A percentile compares a stretch with the other conserved stretches of the same genome.
Evolutionary conservation across 163 green algal species (phyloP).

Genomic region (Scenedesmus sp.): DNA sequence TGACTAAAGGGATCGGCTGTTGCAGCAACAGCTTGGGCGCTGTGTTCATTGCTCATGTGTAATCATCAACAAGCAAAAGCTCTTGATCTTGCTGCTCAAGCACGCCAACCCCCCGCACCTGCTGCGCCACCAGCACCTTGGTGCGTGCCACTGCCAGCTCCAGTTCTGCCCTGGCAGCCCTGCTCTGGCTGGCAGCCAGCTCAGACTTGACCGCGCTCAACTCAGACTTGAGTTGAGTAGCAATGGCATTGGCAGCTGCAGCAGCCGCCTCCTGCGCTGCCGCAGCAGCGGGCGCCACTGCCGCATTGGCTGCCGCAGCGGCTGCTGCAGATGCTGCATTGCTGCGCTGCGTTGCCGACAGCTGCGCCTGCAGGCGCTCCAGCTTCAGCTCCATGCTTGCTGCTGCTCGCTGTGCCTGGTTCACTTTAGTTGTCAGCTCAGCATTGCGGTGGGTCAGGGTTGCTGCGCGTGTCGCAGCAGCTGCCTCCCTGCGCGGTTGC

Average conservation of each 20-base stretch:
- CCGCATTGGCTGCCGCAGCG: neutral
- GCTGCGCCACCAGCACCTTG: slow-evolving; percentile 36
- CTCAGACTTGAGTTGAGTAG: slow-evolving; percentile 38
- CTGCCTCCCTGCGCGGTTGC: slow-evolving; percentile 4
- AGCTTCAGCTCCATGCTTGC: slow-evolving; percentile 30
- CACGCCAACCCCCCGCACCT: neutral
- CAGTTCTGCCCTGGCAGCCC: slow-evolving; percentile 39
- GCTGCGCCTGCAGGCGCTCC: slow-evolving; percentile 29
- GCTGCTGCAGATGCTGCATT: neutral
- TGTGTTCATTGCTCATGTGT: no score
- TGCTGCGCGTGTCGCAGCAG: neutral
- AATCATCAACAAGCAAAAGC: no score
- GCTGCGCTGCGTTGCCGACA: slow-evolving; percentile 10
- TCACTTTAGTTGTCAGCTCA: slow-evolving; percentile 17
- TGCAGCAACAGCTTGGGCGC: neutral
- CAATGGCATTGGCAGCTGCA: slow-evolving; percentile 1
- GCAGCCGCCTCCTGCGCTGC: neutral
- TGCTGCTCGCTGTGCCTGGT: slow-evolving; percentile 27
- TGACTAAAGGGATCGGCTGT: neutral
- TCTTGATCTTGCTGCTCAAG: neutral
- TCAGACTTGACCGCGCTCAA: slow-evolving; percentile 10
- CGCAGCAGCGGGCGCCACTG: neutral
- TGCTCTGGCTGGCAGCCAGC: slow-evolving; percentile 11
- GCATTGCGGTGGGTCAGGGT: slow-evolving; percentile 26
- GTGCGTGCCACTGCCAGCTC: slow-evolving; percentile 28